Conservation (phyloP, 78 protist genomes). For the Dictyostelium capitatum region DNA sequence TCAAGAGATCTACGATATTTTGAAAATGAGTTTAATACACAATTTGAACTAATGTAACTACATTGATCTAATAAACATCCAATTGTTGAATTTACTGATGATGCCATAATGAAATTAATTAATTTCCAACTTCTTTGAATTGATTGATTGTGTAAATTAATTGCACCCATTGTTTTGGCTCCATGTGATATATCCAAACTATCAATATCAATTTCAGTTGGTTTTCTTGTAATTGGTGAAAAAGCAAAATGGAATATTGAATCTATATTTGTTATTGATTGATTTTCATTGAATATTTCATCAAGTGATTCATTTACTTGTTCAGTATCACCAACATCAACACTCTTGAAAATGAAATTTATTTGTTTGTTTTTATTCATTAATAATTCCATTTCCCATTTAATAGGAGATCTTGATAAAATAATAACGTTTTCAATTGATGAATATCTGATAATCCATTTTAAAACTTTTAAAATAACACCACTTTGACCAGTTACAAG, state of each 20-base stretch:
- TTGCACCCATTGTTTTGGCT: slow-evolving; percentile 84
- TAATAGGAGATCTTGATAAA: slow-evolving; percentile 28
- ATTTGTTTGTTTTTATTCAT: slow-evolving; percentile 12
- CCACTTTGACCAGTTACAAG: slow-evolving; percentile 68
- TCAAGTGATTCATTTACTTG: background rate
- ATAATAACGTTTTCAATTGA: slow-evolving; percentile 17
- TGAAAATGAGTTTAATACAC: slow-evolving; percentile 72
- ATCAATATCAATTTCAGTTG: background rate
- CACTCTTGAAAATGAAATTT: background rate
- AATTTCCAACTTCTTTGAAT: background rate
- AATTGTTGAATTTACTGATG: too few relatives aligned
- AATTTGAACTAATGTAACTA: slow-evolving; percentile 85
- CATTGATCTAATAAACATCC: too few relatives aligned
- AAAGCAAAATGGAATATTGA: slow-evolving; percentile 70
- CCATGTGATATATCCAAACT: slow-evolving; percentile 7
- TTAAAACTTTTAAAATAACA: background rate
- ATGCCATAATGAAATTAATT: too few relatives aligned
- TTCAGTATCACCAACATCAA: slow-evolving; percentile 13
- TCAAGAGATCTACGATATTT: slow-evolving; percentile 36
- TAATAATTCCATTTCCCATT: slow-evolving; percentile 46
- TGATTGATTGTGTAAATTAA: slow-evolving; percentile 68
- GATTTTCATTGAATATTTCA: background rate
- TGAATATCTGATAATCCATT: slow-evolving; percentile 10
- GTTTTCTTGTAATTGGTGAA: background rate
- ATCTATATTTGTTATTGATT: slow-evolving; percentile 15